phyloP scores from a whole-genome alignment of 495 filamentous ascomycete species.

The Aspergillus indologenus region DNA sequence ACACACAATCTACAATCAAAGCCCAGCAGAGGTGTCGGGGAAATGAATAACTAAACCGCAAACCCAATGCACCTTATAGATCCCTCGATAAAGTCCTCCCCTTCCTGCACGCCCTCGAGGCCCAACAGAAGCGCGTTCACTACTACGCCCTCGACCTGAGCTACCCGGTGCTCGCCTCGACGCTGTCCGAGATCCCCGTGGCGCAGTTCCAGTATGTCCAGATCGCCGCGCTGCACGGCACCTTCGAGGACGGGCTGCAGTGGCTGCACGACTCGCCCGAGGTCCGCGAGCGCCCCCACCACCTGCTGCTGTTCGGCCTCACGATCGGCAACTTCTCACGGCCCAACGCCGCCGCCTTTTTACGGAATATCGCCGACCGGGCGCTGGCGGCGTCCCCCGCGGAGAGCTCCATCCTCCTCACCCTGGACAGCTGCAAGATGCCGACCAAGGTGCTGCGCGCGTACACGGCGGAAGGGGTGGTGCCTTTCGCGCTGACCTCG shows the following conservation, averaged over 20 bases:
- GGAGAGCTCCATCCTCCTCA: too few species aligned
- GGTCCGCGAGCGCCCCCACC: background rate
- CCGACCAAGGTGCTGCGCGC: too few species aligned
- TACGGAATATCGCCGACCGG: background rate
- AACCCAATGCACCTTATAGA: background rate
- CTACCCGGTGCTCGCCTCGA: background rate
- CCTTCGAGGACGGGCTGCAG: background rate
- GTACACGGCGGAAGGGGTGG: too few species aligned
- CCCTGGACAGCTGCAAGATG: too few species aligned
- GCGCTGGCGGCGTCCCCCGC: too few species aligned
- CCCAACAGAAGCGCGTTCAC: background rate
- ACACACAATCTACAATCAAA: too few species aligned
- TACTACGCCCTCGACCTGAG: conserved; percentile 8
- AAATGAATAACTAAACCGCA: too few species aligned
- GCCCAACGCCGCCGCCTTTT: background rate
- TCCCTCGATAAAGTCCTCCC: background rate
- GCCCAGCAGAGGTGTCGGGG: too few species aligned
- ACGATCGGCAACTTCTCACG: conserved; percentile 1
- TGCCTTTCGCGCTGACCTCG: too few species aligned
- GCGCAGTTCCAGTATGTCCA: background rate
- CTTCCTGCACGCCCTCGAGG: background rate
- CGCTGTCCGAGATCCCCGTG: background rate
- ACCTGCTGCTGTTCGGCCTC: background rate
- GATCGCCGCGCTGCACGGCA: background rate
- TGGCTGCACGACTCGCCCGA: background rate